Percentiles rank a stretch among this genome's conserved stretches.
Evolutionary conservation across 2,329 filamentous ascomycete genomes (phyloP).

Genomic region (Bertia moriformis): DNA sequence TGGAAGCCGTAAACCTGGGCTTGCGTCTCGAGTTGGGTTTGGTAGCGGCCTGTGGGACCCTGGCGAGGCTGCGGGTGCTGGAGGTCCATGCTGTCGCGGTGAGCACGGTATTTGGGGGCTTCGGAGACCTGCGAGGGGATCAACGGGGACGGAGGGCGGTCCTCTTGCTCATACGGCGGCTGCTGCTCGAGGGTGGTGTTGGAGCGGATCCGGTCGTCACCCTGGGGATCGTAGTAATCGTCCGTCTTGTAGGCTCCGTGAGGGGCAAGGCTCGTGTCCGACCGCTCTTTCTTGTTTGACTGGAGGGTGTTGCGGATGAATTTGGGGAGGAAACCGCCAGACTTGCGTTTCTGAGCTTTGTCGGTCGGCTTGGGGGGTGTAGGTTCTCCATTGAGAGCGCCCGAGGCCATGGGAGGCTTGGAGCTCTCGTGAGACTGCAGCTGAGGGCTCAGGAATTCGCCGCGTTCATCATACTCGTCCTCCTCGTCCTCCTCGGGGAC

Average conservation of each 20-base stretch:
- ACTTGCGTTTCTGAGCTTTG: slow-evolving; percentile 23
- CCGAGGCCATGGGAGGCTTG: background rate
- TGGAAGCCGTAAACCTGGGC: slow-evolving; percentile 33
- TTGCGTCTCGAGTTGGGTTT: slow-evolving; percentile 44
- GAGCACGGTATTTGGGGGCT: slow-evolving; percentile 49
- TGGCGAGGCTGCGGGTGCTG: slow-evolving; percentile 51
- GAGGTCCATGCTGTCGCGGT: slow-evolving; percentile 47
- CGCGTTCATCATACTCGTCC: background rate
- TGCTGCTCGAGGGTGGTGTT: slow-evolving; percentile 22
- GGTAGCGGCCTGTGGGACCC: slow-evolving; percentile 45
- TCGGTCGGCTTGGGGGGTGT: slow-evolving; percentile 25
- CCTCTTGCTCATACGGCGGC: slow-evolving; percentile 21
- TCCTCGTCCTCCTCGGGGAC: slow-evolving; percentile 1
- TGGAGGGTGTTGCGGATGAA: slow-evolving; percentile 23
- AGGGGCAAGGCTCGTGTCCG: no score
- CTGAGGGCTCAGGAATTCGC: background rate
- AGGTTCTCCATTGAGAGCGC: slow-evolving; percentile 16
- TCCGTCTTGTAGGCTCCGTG: slow-evolving; percentile 25
- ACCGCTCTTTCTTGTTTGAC: slow-evolving; percentile 22
- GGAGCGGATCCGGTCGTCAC: slow-evolving; percentile 26
- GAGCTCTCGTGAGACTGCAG: background rate
- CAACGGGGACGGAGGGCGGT: slow-evolving; percentile 41
- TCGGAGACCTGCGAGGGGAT: slow-evolving; percentile 41
- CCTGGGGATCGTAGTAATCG: slow-evolving; percentile 25
- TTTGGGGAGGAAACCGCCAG: slow-evolving; percentile 35